Conservation (phyloP, 208 protist genomes). For the Naegleria gruberi region DNA sequence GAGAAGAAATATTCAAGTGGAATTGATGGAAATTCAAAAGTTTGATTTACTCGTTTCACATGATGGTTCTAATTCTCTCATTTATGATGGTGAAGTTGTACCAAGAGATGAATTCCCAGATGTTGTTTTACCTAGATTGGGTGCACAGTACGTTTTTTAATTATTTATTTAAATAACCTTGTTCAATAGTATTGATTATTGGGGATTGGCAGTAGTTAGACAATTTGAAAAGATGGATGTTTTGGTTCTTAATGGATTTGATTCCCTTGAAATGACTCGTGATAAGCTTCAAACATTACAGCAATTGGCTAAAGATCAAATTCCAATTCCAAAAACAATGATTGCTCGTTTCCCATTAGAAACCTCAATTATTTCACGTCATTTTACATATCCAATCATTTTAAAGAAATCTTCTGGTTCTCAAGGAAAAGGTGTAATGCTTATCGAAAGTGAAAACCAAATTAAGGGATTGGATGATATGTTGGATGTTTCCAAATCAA, state of each 20-base stretch:
- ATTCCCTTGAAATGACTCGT: slow-evolving; percentile 26
- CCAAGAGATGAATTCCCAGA: neutral
- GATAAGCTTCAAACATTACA: slow-evolving; percentile 34
- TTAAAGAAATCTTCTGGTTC: neutral
- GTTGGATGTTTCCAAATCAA: neutral
- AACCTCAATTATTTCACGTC: neutral
- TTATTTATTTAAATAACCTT: neutral
- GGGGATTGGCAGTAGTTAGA: slow-evolving; percentile 28
- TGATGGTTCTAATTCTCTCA: neutral
- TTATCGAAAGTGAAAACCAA: neutral
- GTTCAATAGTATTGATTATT: slow-evolving; percentile 24
- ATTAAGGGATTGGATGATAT: neutral
- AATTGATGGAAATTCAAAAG: neutral
- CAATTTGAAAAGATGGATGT: slow-evolving; percentile 32
- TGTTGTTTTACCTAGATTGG: neutral
- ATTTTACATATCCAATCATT: slow-evolving; percentile 7
- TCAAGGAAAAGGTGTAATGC: slow-evolving; percentile 6
- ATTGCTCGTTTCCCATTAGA: slow-evolving; percentile 31
- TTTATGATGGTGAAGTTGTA: neutral
- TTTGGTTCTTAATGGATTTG: neutral
- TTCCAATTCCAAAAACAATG: slow-evolving; percentile 32
- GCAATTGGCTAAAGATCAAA: slow-evolving; percentile 1
- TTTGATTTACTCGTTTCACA: neutral
- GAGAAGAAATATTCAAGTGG: neutral
- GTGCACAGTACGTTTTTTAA: neutral